Evolutionary conservation across 1,284 basidiomycete species (phyloP).

Genomic region (Porogramme epimiltina): DNA sequence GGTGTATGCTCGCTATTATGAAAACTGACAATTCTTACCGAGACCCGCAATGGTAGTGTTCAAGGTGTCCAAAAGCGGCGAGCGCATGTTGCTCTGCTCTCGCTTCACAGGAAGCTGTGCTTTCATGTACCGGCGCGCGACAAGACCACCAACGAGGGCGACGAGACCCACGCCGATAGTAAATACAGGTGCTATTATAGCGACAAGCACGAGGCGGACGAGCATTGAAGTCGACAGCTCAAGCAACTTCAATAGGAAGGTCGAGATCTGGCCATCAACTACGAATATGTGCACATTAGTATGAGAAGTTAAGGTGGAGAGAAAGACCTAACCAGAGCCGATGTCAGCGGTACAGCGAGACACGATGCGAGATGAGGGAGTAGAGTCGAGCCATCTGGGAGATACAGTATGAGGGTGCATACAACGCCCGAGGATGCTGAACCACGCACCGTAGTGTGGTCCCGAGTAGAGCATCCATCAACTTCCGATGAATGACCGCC

Average conservation of each 20-base stretch:
- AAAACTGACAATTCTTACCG: too few species aligned
- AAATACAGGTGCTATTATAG: conserved; percentile 44
- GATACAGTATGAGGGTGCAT: too few species aligned
- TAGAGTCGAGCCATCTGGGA: conserved; percentile 49
- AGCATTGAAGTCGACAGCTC: conserved; percentile 33
- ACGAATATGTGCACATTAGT: neutral
- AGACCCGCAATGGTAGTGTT: conserved; percentile 68
- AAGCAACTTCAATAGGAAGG: conserved; percentile 22
- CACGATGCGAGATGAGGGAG: conserved; percentile 54
- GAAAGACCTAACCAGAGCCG: conserved; percentile 29
- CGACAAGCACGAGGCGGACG: conserved; percentile 42
- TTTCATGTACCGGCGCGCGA: conserved; percentile 58
- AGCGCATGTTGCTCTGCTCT: conserved; percentile 64
- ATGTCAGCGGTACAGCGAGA: conserved; percentile 58
- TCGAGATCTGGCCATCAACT: conserved; percentile 30
- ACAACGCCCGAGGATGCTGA: too few species aligned
- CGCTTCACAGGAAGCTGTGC: conserved; percentile 77
- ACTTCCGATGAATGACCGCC: conserved; percentile 50
- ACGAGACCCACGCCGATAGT: conserved; percentile 40
- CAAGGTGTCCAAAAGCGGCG: conserved; percentile 68
- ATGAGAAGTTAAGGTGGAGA: neutral
- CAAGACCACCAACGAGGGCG: conserved; percentile 42
- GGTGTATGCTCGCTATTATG: neutral
- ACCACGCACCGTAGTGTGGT: conserved; percentile 40
- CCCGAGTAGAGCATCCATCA: conserved; percentile 54